Percentiles rank a stretch among this genome's conserved stretches.
Conservation (phyloP, 2,329 filamentous ascomycete genomes). For the Aspergillus terreus region DNA sequence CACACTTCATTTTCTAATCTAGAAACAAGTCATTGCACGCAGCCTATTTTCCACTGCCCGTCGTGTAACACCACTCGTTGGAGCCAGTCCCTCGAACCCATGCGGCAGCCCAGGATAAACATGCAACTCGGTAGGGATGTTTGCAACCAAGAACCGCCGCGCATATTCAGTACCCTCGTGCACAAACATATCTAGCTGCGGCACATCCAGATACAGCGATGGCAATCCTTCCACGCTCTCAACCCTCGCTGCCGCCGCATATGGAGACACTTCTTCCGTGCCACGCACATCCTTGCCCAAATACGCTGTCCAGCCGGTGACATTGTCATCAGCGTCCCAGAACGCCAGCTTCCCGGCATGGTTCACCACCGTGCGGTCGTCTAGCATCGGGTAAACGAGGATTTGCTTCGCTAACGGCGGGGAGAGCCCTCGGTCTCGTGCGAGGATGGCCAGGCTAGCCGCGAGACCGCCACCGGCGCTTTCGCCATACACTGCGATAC, state of each 20-base stretch:
- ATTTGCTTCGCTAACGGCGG: slow-evolving; percentile 37
- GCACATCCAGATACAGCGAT: slow-evolving; percentile 41
- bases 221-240: slow-evolving; percentile 36
- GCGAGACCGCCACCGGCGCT: slow-evolving; percentile 58
- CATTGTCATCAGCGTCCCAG: slow-evolving; percentile 18
- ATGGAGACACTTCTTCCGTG: slow-evolving; percentile 24
- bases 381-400: slow-evolving; percentile 43
- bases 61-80: slow-evolving; percentile 5
- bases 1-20: too few relatives aligned
- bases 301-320: slow-evolving; percentile 19
- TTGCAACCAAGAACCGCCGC: slow-evolving; percentile 33
- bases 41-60: slow-evolving; percentile 12
- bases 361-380: slow-evolving; percentile 28
- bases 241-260: slow-evolving; percentile 35
- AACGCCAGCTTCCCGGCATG: slow-evolving; percentile 12
- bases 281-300: slow-evolving; percentile 18
- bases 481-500: slow-evolving; percentile 53
- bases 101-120: slow-evolving; percentile 43
- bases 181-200: slow-evolving; percentile 42
- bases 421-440: slow-evolving; percentile 30
- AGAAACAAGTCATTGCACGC: slow-evolving; percentile 1
- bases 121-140: slow-evolving; percentile 42
- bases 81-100: slow-evolving; percentile 33
- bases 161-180: slow-evolving; percentile 41
- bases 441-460: slow-evolving; percentile 51